Base-by-base conservation (phyloP, 192 early-diverging fungal species). In the Backusella tarrabulga region DNA sequence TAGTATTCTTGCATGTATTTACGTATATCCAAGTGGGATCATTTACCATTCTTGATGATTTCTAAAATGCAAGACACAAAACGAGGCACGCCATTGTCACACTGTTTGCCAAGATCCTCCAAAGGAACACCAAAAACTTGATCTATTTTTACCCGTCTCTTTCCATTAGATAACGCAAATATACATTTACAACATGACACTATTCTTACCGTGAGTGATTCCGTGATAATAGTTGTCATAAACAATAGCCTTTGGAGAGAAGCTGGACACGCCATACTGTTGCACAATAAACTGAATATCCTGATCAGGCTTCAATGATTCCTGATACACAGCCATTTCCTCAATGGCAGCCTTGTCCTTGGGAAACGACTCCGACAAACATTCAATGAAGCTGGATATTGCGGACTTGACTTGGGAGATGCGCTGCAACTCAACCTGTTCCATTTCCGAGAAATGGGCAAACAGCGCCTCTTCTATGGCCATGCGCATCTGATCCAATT, bases 91-190 rank as follows among this genome's bases (percentile, higher is more conserved):
- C 80, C 83, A 74, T 88, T 87, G 34, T 87, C 83, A 38, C 87
- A 87, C 32, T 90, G 85, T 68, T 88, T 82, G 29, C 87, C 86
- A 67, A 90, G 87, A 75, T 92, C 91, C 23, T 90, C 91, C 60
- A 94, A 88, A 21, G 90, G 80, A 56, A 94, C 91, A 17, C 92
- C 93, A 86, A 94, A 94, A 32, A 91, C 84, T 85, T 94, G 93
- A 83, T 91, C 91, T 90, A 73, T 26, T 44, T 32, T 14, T 14
- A 14, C 8, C 6, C 21, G 23, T 0, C 42, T 44, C 42, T 44
- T 14, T 17, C 42, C 14, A 29, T 63, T 29, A 26, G 34, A 71
- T 50, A 26, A 23, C 15, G 21, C 17, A 72, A 50, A 40, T 40
- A 52, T 40, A 40, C 38, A 40, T 40, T 12, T 40, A 40, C 38